Evolutionary conservation across 177 flowering plant genomes (phyloP), one percentile per base, ranked within the genome.

Genomic region (Vitis hybrid): DNA sequence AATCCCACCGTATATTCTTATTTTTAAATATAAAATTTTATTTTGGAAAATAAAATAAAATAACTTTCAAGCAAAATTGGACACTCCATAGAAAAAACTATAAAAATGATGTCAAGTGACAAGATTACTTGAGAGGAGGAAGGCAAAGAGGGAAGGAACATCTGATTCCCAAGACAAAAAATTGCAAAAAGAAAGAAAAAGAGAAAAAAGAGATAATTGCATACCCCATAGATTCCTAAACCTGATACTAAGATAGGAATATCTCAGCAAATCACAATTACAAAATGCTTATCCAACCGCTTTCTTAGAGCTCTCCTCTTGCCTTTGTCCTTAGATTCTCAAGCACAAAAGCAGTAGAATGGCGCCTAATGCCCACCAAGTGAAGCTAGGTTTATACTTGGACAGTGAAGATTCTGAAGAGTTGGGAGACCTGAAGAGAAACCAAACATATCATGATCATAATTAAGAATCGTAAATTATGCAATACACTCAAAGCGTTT

Each of bases 311-410:
- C 47, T 28, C n/a, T 28, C 3, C 22, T 22, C 19, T 22, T 67
- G 33, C 66, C 59, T 5, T 54, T 15, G 22, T 38, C 47, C 47
- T 38, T 38, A 38, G 5, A 38, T 78, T 74, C 77, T 74, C 60
- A 64, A 62, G 79, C 75, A 79, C 79, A 85, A 73, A 74, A 86
- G 81, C 63, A 85, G 59, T 50, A 82, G 14, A 60, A 79, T 50
- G 13, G 72, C 82, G 11, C 64, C 72, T 75, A 75, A 44, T 68
- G 62, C 71, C 81, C 80, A 79, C 82, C 76, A 68, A 11, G 44
- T 20, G n/a, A 65, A 66, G 67, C 66, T 63, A 20, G 68, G 67
- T 62, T 17, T 56, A 18, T 18, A 53, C 67, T 72, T 67, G 2
- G 51, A 55, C 24, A 76, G 55, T 4, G 74, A 62, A 12, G 80